These are phyloP conservation scores for Globisporangium yorkense DNA, from an alignment of 352 stramenopile species.

Conservation along the genomic window DNA sequence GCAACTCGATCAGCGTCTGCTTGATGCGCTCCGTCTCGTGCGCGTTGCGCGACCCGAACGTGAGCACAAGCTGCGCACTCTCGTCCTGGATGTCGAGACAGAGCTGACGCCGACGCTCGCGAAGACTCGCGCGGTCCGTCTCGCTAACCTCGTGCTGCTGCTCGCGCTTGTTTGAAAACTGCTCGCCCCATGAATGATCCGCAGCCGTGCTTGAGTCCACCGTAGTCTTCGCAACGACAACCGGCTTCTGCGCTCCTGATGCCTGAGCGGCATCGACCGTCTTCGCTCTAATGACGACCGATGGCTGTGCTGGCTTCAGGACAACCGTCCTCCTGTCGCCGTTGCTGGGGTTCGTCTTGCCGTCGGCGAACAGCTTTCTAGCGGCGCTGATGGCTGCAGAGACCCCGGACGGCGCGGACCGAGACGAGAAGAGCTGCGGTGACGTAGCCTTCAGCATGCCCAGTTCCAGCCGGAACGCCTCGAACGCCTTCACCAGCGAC, in stretches of 20 bases:
- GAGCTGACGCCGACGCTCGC: constrained; percentile 32
- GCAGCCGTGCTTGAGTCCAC: not conserved
- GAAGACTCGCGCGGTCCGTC: constrained; percentile 10
- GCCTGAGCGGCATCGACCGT: not conserved
- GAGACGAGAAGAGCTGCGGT: constrained; percentile 2
- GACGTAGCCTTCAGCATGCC: constrained; percentile 9
- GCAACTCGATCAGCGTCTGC: constrained; percentile 13
- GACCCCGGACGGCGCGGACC: not conserved
- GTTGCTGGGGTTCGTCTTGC: not conserved
- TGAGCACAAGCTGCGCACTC: constrained; percentile 41
- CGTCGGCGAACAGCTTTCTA: constrained; percentile 8
- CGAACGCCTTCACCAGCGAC: constrained; percentile 50
- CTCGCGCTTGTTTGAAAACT: not conserved
- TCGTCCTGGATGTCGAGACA: constrained; percentile 49
- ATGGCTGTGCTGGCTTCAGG: not conserved
- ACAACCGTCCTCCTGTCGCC: not conserved
- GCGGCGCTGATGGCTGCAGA: constrained; percentile 10
- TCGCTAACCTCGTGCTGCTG: not conserved
- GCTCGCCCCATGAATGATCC: not conserved
- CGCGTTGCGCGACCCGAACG: constrained; percentile 16
- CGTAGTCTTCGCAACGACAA: not conserved
- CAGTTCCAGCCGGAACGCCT: constrained; percentile 35
- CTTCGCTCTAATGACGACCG: not conserved
- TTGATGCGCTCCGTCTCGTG: constrained; percentile 13
- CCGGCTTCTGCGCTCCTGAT: not conserved